Evolutionary conservation across 257 asterid species (phyloP), one percentile per base, ranked within the genome.

Genomic region (Jasminum sambac): DNA sequence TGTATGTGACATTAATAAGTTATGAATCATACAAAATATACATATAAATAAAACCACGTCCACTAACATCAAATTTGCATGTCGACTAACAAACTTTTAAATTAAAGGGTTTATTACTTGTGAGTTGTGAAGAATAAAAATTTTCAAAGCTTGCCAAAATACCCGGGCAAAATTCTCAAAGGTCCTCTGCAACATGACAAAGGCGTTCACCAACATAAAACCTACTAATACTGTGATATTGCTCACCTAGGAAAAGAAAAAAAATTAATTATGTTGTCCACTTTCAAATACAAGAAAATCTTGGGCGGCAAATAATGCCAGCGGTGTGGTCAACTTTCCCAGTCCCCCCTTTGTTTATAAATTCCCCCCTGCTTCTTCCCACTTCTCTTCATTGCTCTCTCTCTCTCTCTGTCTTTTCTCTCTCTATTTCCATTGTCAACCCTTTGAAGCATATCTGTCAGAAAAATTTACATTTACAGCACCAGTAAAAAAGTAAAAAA

Each of bases 281-380:
- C 36, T 30, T 30, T 30, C 36, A 30, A 30, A 30, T 30, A 3
- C 11, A 19, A 24, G 50, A 62, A 68, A 73, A 17, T 11, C 42
- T 75, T 72, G 78, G 81, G 83, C 74, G 37, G 82, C 90, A 82
- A 72, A 87, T 76, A 87, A 88, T 82, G 82, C 83, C 72, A 79
- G 61, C 87, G 68, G 83, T 78, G 82, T 83, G 90, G 91, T 82
- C 95, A 90, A 90, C 90, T 66, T 70, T 76, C 74, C 69, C 68
- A 70, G 34, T 14, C 61, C 5, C 61, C 25, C 73, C 83, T 73
- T 68, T 63, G 68, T 68, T 80, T 91, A 87, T 91, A 89, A 84
- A 91, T 87, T 70, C 81, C n/a, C n/a, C 69, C 17, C 44, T 55
- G 44, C 80, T 62, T 43, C 76, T 67, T 74, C 64, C 69, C 71